Conservation (phyloP, 495 filamentous ascomycete species). For the Hypoxylon rickii region DNA sequence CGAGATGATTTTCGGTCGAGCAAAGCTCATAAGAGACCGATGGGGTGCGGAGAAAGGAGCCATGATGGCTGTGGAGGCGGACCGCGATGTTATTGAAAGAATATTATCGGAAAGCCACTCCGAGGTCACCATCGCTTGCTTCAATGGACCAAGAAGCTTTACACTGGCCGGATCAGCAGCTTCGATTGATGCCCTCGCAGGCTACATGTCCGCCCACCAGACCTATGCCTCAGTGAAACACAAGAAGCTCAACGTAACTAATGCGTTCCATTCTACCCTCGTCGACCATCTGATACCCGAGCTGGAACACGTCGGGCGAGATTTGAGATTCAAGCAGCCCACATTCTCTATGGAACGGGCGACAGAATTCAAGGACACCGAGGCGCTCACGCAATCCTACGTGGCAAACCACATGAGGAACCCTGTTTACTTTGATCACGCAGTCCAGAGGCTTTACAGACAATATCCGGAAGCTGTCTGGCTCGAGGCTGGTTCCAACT, state of each 20-base stretch:
- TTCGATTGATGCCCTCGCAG: constrained; percentile 35
- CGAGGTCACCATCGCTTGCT: constrained; percentile 51
- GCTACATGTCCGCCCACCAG: not conserved
- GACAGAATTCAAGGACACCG: constrained; percentile 21
- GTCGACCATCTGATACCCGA: constrained; percentile 45
- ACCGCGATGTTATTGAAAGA: constrained; percentile 25
- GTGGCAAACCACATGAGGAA: constrained; percentile 53
- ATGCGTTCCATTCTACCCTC: constrained; percentile 58
- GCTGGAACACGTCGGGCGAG: constrained; percentile 36
- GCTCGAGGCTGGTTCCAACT: constrained; percentile 58
- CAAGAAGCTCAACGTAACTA: constrained; percentile 51
- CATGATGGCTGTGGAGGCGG: constrained; percentile 54
- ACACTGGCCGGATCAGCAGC: constrained; percentile 48
- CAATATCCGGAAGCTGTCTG: constrained; percentile 44
- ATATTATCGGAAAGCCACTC: constrained; percentile 32
- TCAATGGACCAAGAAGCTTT: constrained; percentile 54
- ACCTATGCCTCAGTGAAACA: constrained; percentile 29
- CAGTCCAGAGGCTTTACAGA: constrained; percentile 48
- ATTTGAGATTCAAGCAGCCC: constrained; percentile 31
- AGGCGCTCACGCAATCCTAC: constrained; percentile 24
- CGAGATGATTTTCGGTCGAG: constrained; percentile 46
- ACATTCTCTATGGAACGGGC: constrained; percentile 26
- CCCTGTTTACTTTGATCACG: constrained; percentile 57
- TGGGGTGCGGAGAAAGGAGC: constrained; percentile 50
- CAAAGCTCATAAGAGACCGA: constrained; percentile 39